These are phyloP conservation scores for Lizonia empirigonia DNA, from an alignment of 2,329 filamentous ascomycete species.

Conservation along the genomic window DNA sequence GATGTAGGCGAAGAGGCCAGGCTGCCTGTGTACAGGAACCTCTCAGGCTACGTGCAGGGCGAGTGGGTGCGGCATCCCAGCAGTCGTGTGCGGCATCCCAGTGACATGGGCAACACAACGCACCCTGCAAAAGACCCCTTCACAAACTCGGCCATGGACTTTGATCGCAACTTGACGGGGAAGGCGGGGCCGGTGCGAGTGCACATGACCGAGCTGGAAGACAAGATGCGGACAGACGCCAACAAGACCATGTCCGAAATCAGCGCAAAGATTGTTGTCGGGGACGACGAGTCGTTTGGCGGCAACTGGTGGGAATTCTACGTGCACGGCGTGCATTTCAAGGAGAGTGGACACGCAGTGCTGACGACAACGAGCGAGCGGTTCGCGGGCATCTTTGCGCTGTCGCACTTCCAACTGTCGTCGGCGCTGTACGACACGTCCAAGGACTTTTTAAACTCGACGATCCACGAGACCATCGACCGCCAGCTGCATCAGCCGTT, in stretches of 20 bases:
- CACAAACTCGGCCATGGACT: conserved; percentile 61
- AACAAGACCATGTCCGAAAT: conserved; percentile 66
- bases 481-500: conserved; percentile 66
- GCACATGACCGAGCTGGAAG: conserved; percentile 64
- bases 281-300: conserved; percentile 68
- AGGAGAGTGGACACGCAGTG: conserved; percentile 76
- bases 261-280: conserved; percentile 71
- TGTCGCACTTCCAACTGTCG: conserved; percentile 79
- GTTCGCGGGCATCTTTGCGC: conserved; percentile 82
- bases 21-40: conserved; percentile 74
- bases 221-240: conserved; percentile 36
- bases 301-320: conserved; percentile 80
- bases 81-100: conserved; percentile 55
- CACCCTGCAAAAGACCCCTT: conserved; percentile 71
- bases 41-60: conserved; percentile 77
- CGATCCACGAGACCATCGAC: conserved; percentile 70
- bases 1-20: conserved; percentile 43
- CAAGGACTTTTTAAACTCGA: conserved; percentile 70
- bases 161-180: conserved; percentile 82
- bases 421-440: conserved; percentile 55
- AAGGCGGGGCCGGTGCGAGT: conserved; percentile 68
- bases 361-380: conserved; percentile 89
- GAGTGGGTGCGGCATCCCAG: conserved; percentile 69
- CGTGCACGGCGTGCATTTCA: conserved; percentile 85
- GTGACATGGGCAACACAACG: conserved; percentile 56